Conservation (phyloP, 2,329 filamentous ascomycete species). For the Sarocladium oryzae region DNA sequence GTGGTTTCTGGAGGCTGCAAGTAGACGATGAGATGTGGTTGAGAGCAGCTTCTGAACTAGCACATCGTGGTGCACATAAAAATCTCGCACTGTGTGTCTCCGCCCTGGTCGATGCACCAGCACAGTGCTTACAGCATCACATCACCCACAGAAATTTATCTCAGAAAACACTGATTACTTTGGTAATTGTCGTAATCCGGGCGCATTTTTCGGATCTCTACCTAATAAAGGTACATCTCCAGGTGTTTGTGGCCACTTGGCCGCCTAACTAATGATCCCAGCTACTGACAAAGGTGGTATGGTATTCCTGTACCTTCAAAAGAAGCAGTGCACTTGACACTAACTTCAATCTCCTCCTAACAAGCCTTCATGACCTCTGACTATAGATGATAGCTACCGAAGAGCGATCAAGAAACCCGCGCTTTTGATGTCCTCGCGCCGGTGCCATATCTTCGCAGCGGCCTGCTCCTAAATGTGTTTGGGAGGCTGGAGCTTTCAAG, state of each 20-base stretch:
- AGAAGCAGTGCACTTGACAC: constrained; percentile 22
- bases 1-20: not conserved
- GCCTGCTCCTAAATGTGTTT: constrained; percentile 15
- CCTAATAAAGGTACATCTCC: not conserved
- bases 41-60: not conserved
- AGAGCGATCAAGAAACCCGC: constrained; percentile 1
- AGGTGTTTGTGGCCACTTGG: constrained; percentile 6
- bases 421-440: constrained; percentile 15
- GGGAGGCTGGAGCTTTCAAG: constrained; percentile 59
- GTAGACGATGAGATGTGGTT: not conserved
- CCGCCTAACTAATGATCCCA: not conserved
- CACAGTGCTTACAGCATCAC: not conserved
- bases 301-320: constrained; percentile 10
- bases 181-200: not conserved
- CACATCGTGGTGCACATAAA: not conserved
- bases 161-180: no score
- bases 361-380: constrained; percentile 3
- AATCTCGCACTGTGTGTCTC: not conserved
- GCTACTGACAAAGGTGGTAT: not conserved
- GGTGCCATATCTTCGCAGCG: not conserved
- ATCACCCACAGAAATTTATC: no score
- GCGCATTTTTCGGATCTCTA: not conserved
- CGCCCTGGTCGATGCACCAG: not conserved
- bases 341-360: constrained; percentile 12
- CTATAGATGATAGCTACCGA: constrained; percentile 11